Evolutionary conservation across 768 basidiomycete genomes (phyloP).

Genomic region (Podaxis mareebaensis): DNA sequence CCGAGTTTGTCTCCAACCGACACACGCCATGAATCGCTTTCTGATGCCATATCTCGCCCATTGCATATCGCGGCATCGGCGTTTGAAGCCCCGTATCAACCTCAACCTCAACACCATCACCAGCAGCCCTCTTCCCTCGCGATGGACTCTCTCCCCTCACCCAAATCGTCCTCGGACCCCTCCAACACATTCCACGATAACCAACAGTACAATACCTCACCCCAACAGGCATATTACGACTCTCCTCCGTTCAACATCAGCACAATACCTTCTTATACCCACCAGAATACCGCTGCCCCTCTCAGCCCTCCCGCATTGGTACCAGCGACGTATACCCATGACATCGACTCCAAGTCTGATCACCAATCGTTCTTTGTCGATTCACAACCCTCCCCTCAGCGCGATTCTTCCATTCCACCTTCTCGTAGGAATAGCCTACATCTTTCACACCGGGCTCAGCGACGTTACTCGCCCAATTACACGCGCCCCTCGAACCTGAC

Average conservation of each 20-base stretch:
- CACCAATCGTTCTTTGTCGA: neutral
- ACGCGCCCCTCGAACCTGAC: constrained; percentile 1
- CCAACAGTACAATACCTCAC: neutral
- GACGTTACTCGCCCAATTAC: constrained; percentile 6
- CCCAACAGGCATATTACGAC: neutral
- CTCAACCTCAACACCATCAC: neutral
- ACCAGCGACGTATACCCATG: neutral
- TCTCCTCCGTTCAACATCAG: neutral
- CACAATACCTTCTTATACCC: neutral
- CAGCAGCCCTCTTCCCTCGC: constrained; percentile 9
- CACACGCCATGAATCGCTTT: neutral
- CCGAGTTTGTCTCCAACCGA: neutral
- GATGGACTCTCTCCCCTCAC: constrained; percentile 5
- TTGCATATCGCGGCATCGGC: neutral
- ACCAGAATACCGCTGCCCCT: neutral
- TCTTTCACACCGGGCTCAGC: neutral
- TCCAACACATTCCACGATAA: neutral
- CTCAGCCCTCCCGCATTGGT: constrained; percentile 7
- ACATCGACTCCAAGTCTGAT: neutral
- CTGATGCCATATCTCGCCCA: neutral
- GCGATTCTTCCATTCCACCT: neutral
- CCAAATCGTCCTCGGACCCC: constrained; percentile 7
- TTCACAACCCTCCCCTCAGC: neutral
- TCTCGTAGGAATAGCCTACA: constrained; percentile 4
- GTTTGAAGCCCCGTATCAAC: neutral